Evolutionary conservation across 352 stramenopile genomes (phyloP).

Genomic region (Globisporangium spiculum): DNA sequence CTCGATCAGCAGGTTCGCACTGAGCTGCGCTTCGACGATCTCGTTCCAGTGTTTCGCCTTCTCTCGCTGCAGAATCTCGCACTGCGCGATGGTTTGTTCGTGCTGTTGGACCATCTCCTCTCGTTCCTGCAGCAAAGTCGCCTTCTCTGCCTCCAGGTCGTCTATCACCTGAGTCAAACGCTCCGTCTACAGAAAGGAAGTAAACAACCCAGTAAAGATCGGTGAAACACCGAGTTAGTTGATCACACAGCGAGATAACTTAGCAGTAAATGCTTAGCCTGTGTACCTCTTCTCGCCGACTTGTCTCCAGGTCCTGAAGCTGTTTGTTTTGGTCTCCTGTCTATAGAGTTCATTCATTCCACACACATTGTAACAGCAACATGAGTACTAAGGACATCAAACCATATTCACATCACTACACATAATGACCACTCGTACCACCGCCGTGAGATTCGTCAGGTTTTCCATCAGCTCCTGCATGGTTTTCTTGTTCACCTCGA

Average conservation of each 20-base stretch:
- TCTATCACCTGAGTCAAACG: conserved; percentile 27
- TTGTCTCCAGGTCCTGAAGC: conserved; percentile 52
- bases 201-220: neutral
- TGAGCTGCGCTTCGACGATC: conserved; percentile 66
- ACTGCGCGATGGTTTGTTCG: conserved; percentile 42
- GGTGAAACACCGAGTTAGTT: neutral
- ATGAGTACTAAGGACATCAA: neutral
- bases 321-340: conserved; percentile 65
- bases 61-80: conserved; percentile 52
- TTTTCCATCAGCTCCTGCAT: conserved; percentile 68
- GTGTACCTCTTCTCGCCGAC: conserved; percentile 40
- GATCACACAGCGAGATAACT: neutral
- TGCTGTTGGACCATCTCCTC: conserved; percentile 39
- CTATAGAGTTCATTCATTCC: conserved; percentile 18
- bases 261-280: neutral
- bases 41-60: conserved; percentile 73
- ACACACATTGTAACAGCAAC: neutral
- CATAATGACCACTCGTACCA: conserved; percentile 24
- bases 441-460: conserved; percentile 53
- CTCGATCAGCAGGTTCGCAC: conserved; percentile 74
- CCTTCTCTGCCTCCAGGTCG: conserved; percentile 37
- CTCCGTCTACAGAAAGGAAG: conserved; percentile 24
- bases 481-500: conserved; percentile 54
- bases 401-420: neutral
- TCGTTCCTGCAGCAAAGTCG: conserved; percentile 36